Conservation (phyloP, 345 rosid genomes). For the Eucalyptus albens region DNA sequence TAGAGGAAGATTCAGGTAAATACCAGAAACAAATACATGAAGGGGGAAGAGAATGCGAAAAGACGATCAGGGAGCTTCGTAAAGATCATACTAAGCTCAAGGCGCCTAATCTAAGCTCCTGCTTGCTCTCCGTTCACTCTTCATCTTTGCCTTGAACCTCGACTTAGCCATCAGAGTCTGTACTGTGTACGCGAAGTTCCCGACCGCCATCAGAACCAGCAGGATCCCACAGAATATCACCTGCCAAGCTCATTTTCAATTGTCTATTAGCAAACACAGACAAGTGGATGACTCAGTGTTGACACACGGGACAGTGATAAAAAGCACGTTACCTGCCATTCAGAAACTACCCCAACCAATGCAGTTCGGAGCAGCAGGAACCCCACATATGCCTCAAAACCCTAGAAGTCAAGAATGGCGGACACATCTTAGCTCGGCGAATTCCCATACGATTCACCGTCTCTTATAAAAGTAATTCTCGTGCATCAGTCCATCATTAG, state of each 20-base stretch:
- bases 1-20: not conserved
- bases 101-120: constrained; percentile 34
- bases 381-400: constrained; percentile 94
- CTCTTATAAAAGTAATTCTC: not conserved
- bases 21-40: not conserved
- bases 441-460: not conserved
- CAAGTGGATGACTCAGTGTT: not conserved
- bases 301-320: not conserved
- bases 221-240: constrained; percentile 71
- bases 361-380: constrained; percentile 71
- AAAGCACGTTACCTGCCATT: constrained; percentile 76
- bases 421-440: not conserved
- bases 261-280: not conserved
- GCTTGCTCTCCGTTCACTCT: constrained; percentile 68
- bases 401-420: constrained; percentile 18
- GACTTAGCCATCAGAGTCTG: constrained; percentile 78
- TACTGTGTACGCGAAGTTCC: constrained; percentile 82
- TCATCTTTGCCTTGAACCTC: constrained; percentile 96
- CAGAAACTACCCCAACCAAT: constrained; percentile 56
- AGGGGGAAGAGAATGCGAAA: not conserved
- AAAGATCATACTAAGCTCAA: not conserved
- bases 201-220: constrained; percentile 84
- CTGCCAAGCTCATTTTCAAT: constrained; percentile 21
- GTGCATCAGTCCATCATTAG: not conserved
- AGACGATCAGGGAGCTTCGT: not conserved